Percentiles rank a stretch among this genome's conserved stretches.
Conservation (phyloP, 2,329 filamentous ascomycete species). For the Aaosphaeria arxii region DNA sequence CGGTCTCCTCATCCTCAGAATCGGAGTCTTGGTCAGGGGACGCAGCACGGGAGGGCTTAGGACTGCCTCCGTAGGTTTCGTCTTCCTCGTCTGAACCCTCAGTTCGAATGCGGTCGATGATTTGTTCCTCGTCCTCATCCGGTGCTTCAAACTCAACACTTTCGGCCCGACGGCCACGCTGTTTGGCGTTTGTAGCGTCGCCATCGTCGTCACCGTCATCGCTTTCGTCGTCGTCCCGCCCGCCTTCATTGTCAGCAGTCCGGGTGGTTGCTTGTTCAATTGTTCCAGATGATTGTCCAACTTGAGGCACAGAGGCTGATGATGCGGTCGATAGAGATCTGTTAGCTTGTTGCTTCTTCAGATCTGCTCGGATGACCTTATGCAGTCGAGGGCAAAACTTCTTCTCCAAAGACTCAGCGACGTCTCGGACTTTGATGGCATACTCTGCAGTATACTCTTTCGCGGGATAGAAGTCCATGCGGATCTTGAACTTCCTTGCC, state of each 20-base stretch:
- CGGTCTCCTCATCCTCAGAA: slow-evolving; percentile 12
- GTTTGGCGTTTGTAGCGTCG: slow-evolving; percentile 66
- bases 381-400: slow-evolving; percentile 74
- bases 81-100: slow-evolving; percentile 59
- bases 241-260: slow-evolving; percentile 46
- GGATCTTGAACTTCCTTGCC: slow-evolving; percentile 82
- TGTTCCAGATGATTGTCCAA: slow-evolving; percentile 62
- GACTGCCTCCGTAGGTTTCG: slow-evolving; percentile 49
- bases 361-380: slow-evolving; percentile 68
- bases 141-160: slow-evolving; percentile 88
- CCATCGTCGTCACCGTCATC: slow-evolving; percentile 57
- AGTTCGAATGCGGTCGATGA: slow-evolving; percentile 62
- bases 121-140: slow-evolving; percentile 82
- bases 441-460: slow-evolving; percentile 84
- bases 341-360: slow-evolving; percentile 71
- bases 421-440: slow-evolving; percentile 74
- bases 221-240: slow-evolving; percentile 71
- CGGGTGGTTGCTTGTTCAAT: slow-evolving; percentile 50
- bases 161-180: slow-evolving; percentile 72
- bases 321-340: slow-evolving; percentile 51
- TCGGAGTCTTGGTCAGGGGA: slow-evolving; percentile 37
- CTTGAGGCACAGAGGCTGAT: slow-evolving; percentile 68
- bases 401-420: slow-evolving; percentile 74
- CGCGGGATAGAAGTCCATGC: slow-evolving; percentile 78
- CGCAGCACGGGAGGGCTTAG: slow-evolving; percentile 33